Conservation (phyloP, 2,329 filamentous ascomycete genomes). For the Claviceps humidiphila region DNA sequence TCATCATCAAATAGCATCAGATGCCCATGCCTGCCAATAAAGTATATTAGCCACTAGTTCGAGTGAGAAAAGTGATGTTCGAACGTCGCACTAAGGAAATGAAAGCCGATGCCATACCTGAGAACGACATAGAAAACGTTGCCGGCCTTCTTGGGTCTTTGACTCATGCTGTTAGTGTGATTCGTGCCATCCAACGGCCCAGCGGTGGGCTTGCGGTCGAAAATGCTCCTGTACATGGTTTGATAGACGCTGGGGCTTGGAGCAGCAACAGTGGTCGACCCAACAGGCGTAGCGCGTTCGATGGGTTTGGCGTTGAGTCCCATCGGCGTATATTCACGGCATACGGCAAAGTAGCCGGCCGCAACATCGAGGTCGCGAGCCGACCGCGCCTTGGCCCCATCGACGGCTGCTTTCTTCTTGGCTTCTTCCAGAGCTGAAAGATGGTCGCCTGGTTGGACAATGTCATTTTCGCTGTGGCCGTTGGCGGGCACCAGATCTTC, state of each 20-base stretch:
- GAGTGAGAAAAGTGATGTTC: neutral
- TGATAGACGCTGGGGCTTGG: constrained; percentile 94
- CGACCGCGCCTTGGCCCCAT: constrained; percentile 42
- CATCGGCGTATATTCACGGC: constrained; percentile 80
- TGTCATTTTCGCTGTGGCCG: constrained; percentile 20
- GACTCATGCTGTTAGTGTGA: constrained; percentile 31
- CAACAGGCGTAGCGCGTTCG: constrained; percentile 69
- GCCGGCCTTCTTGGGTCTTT: constrained; percentile 51
- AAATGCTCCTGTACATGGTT: constrained; percentile 93
- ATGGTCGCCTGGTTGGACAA: constrained; percentile 52
- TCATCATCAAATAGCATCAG: constrained; percentile 96
- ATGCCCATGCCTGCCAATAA: constrained; percentile 61
- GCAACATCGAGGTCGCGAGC: constrained; percentile 62
- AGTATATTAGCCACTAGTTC: neutral
- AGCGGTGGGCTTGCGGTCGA: constrained; percentile 56
- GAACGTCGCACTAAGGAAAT: neutral
- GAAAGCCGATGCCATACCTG: constrained; percentile 39
- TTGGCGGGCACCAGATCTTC: constrained; percentile 22
- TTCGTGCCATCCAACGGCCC: constrained; percentile 35
- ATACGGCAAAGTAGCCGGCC: constrained; percentile 90
- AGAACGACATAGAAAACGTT: constrained; percentile 92
- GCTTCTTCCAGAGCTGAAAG: constrained; percentile 47
- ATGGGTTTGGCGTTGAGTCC: constrained; percentile 88
- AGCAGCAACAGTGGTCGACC: constrained; percentile 57
- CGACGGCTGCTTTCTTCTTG: constrained; percentile 38